Evolutionary conservation across 2,329 filamentous ascomycete species (phyloP).

Genomic region (Arthroderma uncinatum): DNA sequence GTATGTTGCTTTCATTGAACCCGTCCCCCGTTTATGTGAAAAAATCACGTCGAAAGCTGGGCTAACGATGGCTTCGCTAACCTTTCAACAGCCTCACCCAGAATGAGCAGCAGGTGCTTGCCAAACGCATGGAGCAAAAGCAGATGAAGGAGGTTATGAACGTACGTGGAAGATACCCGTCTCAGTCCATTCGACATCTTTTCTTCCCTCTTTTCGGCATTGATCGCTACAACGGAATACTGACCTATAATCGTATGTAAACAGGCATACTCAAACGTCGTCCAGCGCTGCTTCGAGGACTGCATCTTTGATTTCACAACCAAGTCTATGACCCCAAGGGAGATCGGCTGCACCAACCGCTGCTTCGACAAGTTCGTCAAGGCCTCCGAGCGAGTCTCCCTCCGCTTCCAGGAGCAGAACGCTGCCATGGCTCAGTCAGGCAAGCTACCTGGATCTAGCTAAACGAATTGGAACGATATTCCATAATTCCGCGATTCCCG

Average conservation of each 20-base stretch:
- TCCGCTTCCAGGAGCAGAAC: constrained; percentile 74
- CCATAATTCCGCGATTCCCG: background rate
- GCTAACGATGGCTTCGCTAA: background rate
- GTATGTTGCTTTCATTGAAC: constrained; percentile 17
- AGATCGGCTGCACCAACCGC: constrained; percentile 83
- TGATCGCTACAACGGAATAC: background rate
- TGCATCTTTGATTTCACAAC: constrained; percentile 98
- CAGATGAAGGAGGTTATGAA: constrained; percentile 99
- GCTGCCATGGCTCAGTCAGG: constrained; percentile 55
- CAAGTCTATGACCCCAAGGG: constrained; percentile 78
- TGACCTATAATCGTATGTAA: background rate
- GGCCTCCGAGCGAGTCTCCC: constrained; percentile 75
- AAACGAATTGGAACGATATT: constrained; percentile 2
- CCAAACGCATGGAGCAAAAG: constrained; percentile 89
- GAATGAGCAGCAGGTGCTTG: constrained; percentile 82
- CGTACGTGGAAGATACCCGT: constrained; percentile 58
- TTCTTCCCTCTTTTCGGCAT: background rate
- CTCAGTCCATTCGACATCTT: too few relatives aligned
- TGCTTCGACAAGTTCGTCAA: constrained; percentile 97
- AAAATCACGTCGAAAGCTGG: background rate
- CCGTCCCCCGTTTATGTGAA: background rate
- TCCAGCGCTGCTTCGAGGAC: constrained; percentile 72
- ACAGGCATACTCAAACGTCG: constrained; percentile 54
- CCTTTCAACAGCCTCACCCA: constrained; percentile 50
- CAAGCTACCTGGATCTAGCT: constrained; percentile 35